Conservation (phyloP, 257 asterid genomes). For the Primulina huaijiensis region DNA sequence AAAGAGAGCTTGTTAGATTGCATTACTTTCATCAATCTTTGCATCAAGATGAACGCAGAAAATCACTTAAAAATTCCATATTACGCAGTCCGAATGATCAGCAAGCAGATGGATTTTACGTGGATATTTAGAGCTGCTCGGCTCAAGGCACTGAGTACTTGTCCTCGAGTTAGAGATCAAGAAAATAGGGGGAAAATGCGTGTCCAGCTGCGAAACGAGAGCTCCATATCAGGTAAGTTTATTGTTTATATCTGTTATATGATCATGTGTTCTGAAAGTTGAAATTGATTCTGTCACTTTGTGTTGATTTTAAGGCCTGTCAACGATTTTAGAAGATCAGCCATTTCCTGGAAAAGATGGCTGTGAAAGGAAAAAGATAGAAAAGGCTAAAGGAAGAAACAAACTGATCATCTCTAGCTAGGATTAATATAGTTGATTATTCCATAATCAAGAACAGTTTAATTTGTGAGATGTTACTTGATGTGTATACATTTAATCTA, state of each 20-base stretch:
- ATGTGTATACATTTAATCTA: too few species aligned
- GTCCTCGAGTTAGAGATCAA: constrained; percentile 7
- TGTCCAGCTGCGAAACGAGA: constrained; percentile 32
- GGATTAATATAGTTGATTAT: background rate
- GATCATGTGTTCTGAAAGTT: background rate
- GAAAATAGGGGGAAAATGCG: constrained; percentile 8
- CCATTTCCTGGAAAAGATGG: constrained; percentile 36
- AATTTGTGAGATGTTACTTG: background rate
- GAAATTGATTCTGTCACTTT: background rate
- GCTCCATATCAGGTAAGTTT: constrained; percentile 34
- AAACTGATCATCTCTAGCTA: constrained; percentile 14
- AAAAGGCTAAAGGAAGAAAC: constrained; percentile 24
- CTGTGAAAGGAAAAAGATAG: constrained; percentile 29
- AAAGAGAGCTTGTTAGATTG: constrained; percentile 88
- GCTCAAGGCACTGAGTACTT: constrained; percentile 23
- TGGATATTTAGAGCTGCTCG: constrained; percentile 61
- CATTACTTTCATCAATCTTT: constrained; percentile 45
- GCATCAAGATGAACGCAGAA: constrained; percentile 33
- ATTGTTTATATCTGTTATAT: background rate
- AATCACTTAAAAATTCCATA: constrained; percentile 42
- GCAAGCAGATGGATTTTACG: constrained; percentile 72
- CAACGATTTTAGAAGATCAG: constrained; percentile 48
- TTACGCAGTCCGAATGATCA: constrained; percentile 61
- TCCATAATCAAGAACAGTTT: background rate
- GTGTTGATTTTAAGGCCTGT: constrained; percentile 36